Evolutionary conservation across 306 rosid species (phyloP), one percentile per base, ranked within the genome.

Genomic region (Quercus bicolor): DNA sequence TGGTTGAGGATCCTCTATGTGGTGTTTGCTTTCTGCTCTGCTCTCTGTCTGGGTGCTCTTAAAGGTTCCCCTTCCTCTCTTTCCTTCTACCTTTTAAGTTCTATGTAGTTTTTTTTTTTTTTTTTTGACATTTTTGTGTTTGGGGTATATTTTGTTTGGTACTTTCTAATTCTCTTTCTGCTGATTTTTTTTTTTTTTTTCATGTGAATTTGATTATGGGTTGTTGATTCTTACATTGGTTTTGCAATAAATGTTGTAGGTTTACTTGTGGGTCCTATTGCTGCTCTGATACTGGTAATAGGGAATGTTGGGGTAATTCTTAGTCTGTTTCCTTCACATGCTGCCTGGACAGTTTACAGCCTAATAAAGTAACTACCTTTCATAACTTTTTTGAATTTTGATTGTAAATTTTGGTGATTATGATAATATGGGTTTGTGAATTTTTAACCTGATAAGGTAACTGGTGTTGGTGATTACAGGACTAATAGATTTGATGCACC

Each of bases 301-400:
- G 97, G 98, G 45, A 93, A 93, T 65, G 84, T 89, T 75, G 90
- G 89, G 16, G 88, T 91, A 56, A 86, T 93, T 87, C 71, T 93
- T 51, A 90, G 85, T 40, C 19, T 93, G 82, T 81, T 91, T 70
- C 97, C 97, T 80, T 89, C 93, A 71, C 98, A 91, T 68, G 87
- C 88, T 69, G 88, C 82, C 74, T 93, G 98, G 98, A 91, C 97
- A 72, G 75, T 91, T 52, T 93, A 87, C 71, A 85, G 91, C 68
- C 91, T 89, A 69, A 29, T 87, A 48, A 91, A 88, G 97, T 91
- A 83, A 80, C 37, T 40, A 31, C 2, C 73, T 77, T 70, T 55
- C 16, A 37, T 2, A 64, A 11, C n/a, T 21, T 8, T 54, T 6
- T 11, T 76, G 56, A 21, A 34, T 54, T 23, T 15, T 24, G 78